Base-by-base conservation (phyloP, 371 early-diverging fungal species). In the Apophysomyces variabilis region DNA sequence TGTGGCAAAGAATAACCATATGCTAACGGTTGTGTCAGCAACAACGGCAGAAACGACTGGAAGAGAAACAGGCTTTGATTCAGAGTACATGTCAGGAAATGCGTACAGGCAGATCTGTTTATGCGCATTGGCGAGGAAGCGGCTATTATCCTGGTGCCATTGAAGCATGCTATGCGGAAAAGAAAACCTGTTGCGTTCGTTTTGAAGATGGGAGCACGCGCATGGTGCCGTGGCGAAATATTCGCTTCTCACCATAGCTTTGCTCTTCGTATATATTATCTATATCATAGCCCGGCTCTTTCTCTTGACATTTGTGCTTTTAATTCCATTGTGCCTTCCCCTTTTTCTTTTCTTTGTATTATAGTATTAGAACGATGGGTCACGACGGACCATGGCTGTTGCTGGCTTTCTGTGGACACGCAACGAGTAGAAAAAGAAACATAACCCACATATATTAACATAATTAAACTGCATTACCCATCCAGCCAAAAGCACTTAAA, bases 191-290 rank as follows among this genome's bases (percentile, higher is more conserved):
- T 65, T 70, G 73, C 57, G 74, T 83, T 12, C 58, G 65, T 46
- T 74, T 77, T 41, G 64, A 77, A 11, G 80, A 83, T 44, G 81
- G 81, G 16, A 66, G 69, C 18, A 56, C 59, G 16, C 71, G 77
- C 57, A 78, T 72, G 43, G 71, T 80, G 11, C 66, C 70, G 32
- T 83, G 83, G 83, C 73, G 78, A 66, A 77, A 83, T 56, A 80
- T 83, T 32, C 38, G 26, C 5, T 58, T 50, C 21, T n/a, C 54
- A 9, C 21, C 5, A 21, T n/a, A 50, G 8, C 1, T 66, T 89
- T 9, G 21, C 12, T 7, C 21, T n/a, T 13, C 32, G 13, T 13
- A 13, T 37, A 39, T 43, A 11, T 32, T 8, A 14, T 0, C 46
- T 44, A 35, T 11, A 8, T 14, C 36, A 18, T n/a, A 18, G 14